A percentile compares a stretch with the other conserved stretches of the same genome.
These are phyloP conservation scores for Kazachstania sp. DNA, from an alignment of 1,139 yeast species.

Conservation along the genomic window DNA sequence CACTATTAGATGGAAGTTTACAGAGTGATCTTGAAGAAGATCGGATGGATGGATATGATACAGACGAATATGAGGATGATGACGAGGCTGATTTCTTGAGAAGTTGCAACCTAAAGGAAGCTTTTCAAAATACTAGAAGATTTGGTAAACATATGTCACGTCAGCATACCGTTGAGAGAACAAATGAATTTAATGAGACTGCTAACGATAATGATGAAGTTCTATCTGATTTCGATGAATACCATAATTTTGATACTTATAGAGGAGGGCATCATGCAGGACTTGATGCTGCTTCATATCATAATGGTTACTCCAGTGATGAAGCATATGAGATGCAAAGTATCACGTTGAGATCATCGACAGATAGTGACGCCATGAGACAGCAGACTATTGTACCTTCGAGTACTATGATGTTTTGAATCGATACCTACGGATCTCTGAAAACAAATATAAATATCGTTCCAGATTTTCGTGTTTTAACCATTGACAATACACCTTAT, in stretches of 20 bases:
- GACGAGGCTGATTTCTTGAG: slow-evolving; percentile 2
- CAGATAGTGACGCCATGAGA: slow-evolving; percentile 11
- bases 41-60: background rate
- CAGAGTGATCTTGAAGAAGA: slow-evolving; percentile 2
- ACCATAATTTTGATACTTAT: background rate
- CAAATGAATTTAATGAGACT: background rate
- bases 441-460: no score
- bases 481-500: no score
- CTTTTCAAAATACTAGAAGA: background rate
- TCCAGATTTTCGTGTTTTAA: no score
- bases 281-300: background rate
- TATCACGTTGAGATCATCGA: slow-evolving; percentile 16
- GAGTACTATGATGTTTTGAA: slow-evolving; percentile 21
- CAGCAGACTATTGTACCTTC: slow-evolving; percentile 20
- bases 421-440: background rate
- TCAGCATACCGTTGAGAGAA: background rate
- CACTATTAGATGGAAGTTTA: background rate
- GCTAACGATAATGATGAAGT: background rate
- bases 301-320: background rate
- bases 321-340: slow-evolving; percentile 21
- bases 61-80: background rate
- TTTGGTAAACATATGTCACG: background rate
- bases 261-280: background rate
- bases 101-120: background rate
- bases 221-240: background rate